Conservation (phyloP, 1,139 yeast genomes). For the Debaryomyces robertsiae region DNA sequence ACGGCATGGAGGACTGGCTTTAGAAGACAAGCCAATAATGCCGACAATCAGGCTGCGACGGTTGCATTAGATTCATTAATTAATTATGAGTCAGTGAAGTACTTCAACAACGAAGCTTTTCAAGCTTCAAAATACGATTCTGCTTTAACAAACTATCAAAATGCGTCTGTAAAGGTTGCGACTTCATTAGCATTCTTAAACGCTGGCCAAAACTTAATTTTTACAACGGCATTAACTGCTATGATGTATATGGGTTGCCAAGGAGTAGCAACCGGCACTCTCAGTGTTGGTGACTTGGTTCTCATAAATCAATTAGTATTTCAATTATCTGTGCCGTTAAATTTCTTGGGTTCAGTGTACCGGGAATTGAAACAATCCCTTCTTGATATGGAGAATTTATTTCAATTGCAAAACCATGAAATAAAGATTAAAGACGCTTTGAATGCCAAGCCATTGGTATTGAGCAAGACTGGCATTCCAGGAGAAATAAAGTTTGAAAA, state of each 20-base stretch:
- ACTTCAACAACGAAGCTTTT: conserved; percentile 83
- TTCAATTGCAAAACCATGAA: conserved; percentile 76
- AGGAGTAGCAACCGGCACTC: conserved; percentile 79
- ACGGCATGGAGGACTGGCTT: conserved; percentile 97
- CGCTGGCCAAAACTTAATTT: conserved; percentile 89
- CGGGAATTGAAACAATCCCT: conserved; percentile 91
- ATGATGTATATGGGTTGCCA: conserved; percentile 99
- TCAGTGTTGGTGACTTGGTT: conserved; percentile 96
- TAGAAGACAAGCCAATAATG: conserved; percentile 86
- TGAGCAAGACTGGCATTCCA: conserved; percentile 37
- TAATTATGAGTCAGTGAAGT: conserved; percentile 92
- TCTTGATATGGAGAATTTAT: conserved; percentile 89
- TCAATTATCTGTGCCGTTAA: conserved; percentile 91
- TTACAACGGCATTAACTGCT: conserved; percentile 87
- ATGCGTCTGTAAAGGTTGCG: conserved; percentile 84
- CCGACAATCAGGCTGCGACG: conserved; percentile 93
- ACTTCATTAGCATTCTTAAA: conserved; percentile 89
- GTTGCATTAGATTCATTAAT: conserved; percentile 93
- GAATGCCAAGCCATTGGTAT: conserved; percentile 59
- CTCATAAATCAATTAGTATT: conserved; percentile 93
- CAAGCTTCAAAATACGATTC: conserved; percentile 79
- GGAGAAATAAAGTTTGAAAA: conserved; percentile 89
- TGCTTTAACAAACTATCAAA: conserved; percentile 76
- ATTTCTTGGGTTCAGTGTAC: conserved; percentile 92
- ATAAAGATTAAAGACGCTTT: conserved; percentile 64